Conservation (phyloP, 345 rosid genomes). For the Dipteronia dyeriana region DNA sequence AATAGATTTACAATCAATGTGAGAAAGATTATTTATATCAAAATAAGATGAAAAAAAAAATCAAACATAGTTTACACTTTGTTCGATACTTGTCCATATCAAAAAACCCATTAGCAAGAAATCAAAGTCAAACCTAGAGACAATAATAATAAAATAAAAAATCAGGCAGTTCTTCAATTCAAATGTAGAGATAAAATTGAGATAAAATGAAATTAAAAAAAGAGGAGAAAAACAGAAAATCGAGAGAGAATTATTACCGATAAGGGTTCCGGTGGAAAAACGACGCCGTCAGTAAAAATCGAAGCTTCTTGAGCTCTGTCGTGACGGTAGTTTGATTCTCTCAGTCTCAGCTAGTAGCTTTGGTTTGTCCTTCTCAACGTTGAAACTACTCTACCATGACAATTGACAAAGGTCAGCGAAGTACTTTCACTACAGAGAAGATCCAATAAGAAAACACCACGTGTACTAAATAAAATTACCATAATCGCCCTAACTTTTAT, state of each 20-base stretch:
- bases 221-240: neutral
- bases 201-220: neutral
- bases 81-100: neutral
- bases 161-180: neutral
- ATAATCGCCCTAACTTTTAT: no score
- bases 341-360: neutral
- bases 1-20: neutral
- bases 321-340: neutral
- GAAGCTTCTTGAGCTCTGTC: neutral
- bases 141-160: neutral
- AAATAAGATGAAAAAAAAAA: neutral
- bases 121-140: neutral
- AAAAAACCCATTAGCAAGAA: neutral
- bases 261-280: neutral
- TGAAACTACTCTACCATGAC: neutral
- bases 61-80: neutral
- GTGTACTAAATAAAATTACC: no score
- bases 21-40: neutral
- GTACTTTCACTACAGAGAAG: no score
- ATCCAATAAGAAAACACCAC: no score
- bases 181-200: neutral
- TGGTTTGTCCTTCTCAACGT: neutral
- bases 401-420: no score
- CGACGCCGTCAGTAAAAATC: neutral
- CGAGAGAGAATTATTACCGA: neutral